Base-by-base conservation (phyloP, 805 yeast genomes). In the Ogataea ramenticola region DNA sequence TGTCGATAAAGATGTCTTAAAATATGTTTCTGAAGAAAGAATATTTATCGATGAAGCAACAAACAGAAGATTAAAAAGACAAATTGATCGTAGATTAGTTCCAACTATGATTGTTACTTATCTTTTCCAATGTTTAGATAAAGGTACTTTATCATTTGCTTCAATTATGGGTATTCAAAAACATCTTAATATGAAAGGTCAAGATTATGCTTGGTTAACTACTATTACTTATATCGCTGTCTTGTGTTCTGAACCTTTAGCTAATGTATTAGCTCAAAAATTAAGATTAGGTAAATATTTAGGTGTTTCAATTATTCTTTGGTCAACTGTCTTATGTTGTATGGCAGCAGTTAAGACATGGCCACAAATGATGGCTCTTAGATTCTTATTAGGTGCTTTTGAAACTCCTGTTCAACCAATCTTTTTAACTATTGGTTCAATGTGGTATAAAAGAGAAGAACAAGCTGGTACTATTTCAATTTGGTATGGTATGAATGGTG, bases 191-290 rank as follows among this genome's bases (percentile, higher is more conserved):
- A 57, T 71, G 51, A 47, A 46, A 15, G 73, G 75, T 12, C 59
- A 60, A 41, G 58, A 65, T 55, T 68, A 72, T 50, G 54, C 74
- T 39, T 72, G 81, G 77, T 61, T 72, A n/a, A 75, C 80, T 20
- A 67, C 81, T 2, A 70, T 77, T 8, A 79, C 79, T 49, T 79
- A 78, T 51, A 54, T 82, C 31, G 89, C 86, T 2, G 36, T 39
- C 16, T 17, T 43, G 6, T 67, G 65, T 11, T 77, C 75, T 52
- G 80, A 77, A 49, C 61, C 73, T 42, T 12, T 39, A 16, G 70
- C 76, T 41, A 62, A 48, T 34, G 49, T 53, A 16, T 24, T 57
- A 16, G 54, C 64, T 34, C 72, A 66, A 45, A 63, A 51, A 36
- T 54, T 59, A 21, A 70, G 72, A 3, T 56, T 66, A 35, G 58